Base-by-base conservation (phyloP, 371 early-diverging fungal genomes). In the Actinomortierella wolfii region DNA sequence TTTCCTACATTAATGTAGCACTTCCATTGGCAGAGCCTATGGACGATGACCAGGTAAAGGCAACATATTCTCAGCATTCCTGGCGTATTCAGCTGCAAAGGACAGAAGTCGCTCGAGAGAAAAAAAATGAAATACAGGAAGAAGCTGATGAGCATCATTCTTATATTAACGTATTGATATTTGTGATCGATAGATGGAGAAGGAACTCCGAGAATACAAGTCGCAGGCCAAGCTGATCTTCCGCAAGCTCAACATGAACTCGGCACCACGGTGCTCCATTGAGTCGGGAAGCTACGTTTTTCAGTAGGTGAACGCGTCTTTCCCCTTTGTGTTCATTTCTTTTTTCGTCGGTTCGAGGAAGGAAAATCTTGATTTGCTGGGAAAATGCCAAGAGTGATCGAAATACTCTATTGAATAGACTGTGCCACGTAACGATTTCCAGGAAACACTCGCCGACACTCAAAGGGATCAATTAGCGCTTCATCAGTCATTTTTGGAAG, bases 11-110 rank as follows among this genome's bases (percentile, higher is more conserved):
- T 11, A 34, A 34, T 34, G 34, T 51, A 78, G 78, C 96, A 2
- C 85, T 97, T 56, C 97, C 95, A 2, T 82, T 98, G 61, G 97
- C 98, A 39, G 97, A 97, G 14, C 94, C 95, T 44, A 94, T 97
- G 87, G 98, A 97, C 79, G 97, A 98, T 76, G 96, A 96, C 50
- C 94, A 96, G 91, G 95, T 92, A 81, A 25, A 20, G 2, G 5
- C 25, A 20, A 4, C 34, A 34, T 11, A 4, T 34, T 11, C 4
- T 34, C 34, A 34, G 11, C 11, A 34, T 11, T 11, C 34, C 34
- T 34, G 4, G 34, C 34, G 4, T 11, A 34, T 34, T 11, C 11
- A 6, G 52, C 43, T 58, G 46, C 6, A 7, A 18, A 42, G 45
- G 7, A 6, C 17, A 18, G 29, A 25, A 11, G 24, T 23, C 24